Conservation (phyloP, 2,329 filamentous ascomycete genomes). For the Alternaria gansuensis region DNA sequence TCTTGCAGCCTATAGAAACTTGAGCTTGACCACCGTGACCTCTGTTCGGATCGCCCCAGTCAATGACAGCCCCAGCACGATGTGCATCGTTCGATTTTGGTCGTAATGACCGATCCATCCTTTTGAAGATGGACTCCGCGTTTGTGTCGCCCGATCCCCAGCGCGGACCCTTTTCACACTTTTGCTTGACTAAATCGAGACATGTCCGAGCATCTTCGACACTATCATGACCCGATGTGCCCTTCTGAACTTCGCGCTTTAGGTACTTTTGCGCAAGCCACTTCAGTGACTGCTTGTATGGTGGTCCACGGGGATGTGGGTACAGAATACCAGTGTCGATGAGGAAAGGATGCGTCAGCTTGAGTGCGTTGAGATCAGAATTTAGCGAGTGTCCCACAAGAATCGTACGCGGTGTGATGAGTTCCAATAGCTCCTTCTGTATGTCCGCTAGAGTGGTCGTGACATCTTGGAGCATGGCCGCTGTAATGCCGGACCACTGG, state of each 20-base stretch:
- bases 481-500: constrained; percentile 86
- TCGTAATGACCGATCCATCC: constrained; percentile 68
- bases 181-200: constrained; percentile 91
- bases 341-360: constrained; percentile 89
- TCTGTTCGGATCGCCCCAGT: constrained; percentile 83
- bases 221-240: constrained; percentile 82
- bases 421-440: constrained; percentile 75
- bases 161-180: constrained; percentile 87
- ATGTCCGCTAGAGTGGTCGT: constrained; percentile 86
- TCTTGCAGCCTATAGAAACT: constrained; percentile 64
- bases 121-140: constrained; percentile 88
- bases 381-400: constrained; percentile 84
- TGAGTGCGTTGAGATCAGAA: constrained; percentile 83
- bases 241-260: constrained; percentile 86
- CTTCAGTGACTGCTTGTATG: constrained; percentile 89
- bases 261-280: constrained; percentile 89
- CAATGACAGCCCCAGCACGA: constrained; percentile 75
- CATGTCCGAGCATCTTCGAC: constrained; percentile 92
- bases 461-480: constrained; percentile 80
- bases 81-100: constrained; percentile 49
- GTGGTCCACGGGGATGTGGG: constrained; percentile 87
- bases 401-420: constrained; percentile 77
- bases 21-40: constrained; percentile 67
- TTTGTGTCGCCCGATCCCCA: constrained; percentile 85
- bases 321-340: constrained; percentile 91